phyloP scores from a whole-genome alignment of 2,329 filamentous ascomycete species.

The Botrytis galanthina region DNA sequence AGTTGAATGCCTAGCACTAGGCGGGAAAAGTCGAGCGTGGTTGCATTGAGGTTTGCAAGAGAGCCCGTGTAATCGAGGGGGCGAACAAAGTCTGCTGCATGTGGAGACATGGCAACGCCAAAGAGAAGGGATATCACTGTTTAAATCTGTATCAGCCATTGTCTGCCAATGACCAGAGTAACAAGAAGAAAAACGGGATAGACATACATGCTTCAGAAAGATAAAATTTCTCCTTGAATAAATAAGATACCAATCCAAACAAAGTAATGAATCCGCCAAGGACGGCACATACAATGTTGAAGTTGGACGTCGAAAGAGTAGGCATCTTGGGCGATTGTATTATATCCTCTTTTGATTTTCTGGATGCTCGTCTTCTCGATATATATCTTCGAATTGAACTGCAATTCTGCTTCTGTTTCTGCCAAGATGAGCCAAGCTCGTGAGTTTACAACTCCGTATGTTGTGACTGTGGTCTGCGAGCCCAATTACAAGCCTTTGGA shows the following conservation, averaged over 20 bases:
- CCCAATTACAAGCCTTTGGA: neutral
- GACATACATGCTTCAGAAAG: constrained; percentile 80
- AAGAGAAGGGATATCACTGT: constrained; percentile 79
- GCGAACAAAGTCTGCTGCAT: constrained; percentile 71
- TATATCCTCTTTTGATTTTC: neutral
- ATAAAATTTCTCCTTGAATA: constrained; percentile 87
- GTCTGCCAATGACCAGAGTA: neutral
- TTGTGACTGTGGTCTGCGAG: neutral
- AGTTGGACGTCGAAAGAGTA: constrained; percentile 49
- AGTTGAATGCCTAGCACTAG: constrained; percentile 89
- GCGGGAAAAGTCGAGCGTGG: constrained; percentile 81
- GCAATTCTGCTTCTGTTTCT: neutral
- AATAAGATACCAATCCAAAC: constrained; percentile 87
- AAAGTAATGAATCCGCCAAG: constrained; percentile 84
- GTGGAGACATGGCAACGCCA: constrained; percentile 75
- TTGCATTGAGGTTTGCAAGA: constrained; percentile 59
- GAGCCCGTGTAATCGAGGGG: constrained; percentile 71
- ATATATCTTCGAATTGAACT: neutral
- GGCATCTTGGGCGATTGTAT: constrained; percentile 43
- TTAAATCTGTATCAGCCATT: neutral
- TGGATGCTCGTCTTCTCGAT: neutral
- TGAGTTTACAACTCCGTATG: neutral
- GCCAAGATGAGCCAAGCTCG: neutral
- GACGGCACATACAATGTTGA: constrained; percentile 59
- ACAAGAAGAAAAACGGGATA: neutral